These are phyloP conservation scores for Ceratocystis colombiana DNA, from an alignment of 2,329 filamentous ascomycete genomes.

Conservation along the genomic window DNA sequence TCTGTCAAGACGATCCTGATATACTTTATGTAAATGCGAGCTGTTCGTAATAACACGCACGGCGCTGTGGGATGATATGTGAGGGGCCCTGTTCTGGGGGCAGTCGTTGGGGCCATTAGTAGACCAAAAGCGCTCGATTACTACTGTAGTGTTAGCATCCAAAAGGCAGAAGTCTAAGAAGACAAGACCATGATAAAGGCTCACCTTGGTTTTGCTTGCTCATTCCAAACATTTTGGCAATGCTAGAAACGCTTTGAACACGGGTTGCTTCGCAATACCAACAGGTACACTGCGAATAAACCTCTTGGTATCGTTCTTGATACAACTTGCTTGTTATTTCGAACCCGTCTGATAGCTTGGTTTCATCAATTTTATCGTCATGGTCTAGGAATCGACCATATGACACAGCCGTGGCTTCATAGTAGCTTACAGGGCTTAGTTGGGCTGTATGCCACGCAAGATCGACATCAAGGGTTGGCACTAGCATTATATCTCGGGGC, in stretches of 20 bases:
- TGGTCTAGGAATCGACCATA: slow-evolving; percentile 60
- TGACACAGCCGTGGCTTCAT: slow-evolving; percentile 41
- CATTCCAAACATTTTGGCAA: slow-evolving; percentile 39
- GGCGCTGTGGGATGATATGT: slow-evolving; percentile 65
- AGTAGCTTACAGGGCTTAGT: slow-evolving; percentile 55
- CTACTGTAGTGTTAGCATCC: slow-evolving; percentile 21
- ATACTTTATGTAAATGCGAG: slow-evolving; percentile 24
- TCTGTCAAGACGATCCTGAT: slow-evolving; percentile 37
- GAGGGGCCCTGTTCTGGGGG: slow-evolving; percentile 49
- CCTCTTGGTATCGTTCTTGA: slow-evolving; percentile 50
- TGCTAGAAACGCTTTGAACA: slow-evolving; percentile 32
- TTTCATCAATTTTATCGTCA: slow-evolving; percentile 71
- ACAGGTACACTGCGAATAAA: slow-evolving; percentile 69
- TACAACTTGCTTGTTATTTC: slow-evolving; percentile 64
- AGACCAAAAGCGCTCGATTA: slow-evolving; percentile 37
- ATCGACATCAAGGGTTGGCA: slow-evolving; percentile 66
- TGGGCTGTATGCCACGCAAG: slow-evolving; percentile 76
- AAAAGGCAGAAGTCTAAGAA: background rate
- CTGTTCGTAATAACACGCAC: slow-evolving; percentile 34
- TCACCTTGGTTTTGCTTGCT: slow-evolving; percentile 39
- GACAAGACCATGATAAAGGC: background rate
- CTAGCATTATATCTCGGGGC: slow-evolving; percentile 41
- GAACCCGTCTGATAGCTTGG: slow-evolving; percentile 53
- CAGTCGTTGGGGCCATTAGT: slow-evolving; percentile 43
- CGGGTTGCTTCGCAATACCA: slow-evolving; percentile 66